Base-by-base conservation (phyloP, 352 stramenopile species). In the Globisporangium spiculum region DNA sequence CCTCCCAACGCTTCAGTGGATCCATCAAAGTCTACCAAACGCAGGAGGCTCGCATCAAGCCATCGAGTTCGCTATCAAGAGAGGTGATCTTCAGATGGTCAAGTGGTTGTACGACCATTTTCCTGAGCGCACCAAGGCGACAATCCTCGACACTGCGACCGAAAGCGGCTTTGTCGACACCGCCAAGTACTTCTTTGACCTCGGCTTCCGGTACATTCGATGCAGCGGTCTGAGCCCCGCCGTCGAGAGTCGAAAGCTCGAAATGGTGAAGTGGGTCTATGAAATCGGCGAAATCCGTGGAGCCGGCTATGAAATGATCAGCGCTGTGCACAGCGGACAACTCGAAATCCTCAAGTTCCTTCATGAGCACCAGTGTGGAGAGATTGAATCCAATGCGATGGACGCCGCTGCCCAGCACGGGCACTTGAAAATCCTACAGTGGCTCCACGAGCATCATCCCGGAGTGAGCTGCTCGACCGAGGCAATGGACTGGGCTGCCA, bases 291-390 rank as follows among this genome's bases (percentile, higher is more conserved):
- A 44, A 44, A 44, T 10, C 1, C 36, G 36, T 44, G 36, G 36
- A 4, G 10, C 4, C 10, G 36, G 36, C 36, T 5, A 44, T 44
- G 36, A 44, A 44, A 44, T 44, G 9, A 44, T 9, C 36, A 16
- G 9, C 10, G 36, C 36, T 16, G 36, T 44, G 36, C 6, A 16
- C 16, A 12, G 8, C 30, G 10, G n/a, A 9, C 32, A 41, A 10
- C 54, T 44, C 27, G 16, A 58, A 8, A 61, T 61, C 27, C 14
- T n/a, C 24, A n/a, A 61, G 30, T 61, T 32, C 26, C 56, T 61
- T 4, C 36, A 44, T 44, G 36, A 44, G 8, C 32, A 61, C 10
- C 12, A 61, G 6, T 44, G 10, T 14, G 36, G 36, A 4, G 10
- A 12, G 36, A 16, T 14, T 44, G 36, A 44, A 10, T 12, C 10